Base-by-base conservation (phyloP, 306 rosid genomes). In the Dryas octopetala region DNA sequence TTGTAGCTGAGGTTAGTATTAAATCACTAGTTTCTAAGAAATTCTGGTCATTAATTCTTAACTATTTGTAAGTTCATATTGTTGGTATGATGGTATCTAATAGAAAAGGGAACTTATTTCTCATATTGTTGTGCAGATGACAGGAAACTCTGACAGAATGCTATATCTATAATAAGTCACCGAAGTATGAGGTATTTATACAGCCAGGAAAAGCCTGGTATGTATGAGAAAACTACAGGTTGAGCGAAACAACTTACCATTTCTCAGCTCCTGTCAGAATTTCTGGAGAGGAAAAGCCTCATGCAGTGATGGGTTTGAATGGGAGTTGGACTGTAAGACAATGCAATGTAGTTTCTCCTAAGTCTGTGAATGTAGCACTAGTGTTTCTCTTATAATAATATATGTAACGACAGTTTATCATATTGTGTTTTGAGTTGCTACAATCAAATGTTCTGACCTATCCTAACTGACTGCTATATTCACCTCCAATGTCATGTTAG, bases 1-100 rank as follows among this genome's bases (percentile, higher is more conserved):
- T 80, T 95, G 99, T 76, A 89, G 89, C 19, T 71, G 53, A 83
- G 88, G 96, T 86, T 76, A 74, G 54, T 13, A 55, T 40, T 10
- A 44, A 62, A 62, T 15, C 12, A 51, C 5, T 19, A 17, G 23
- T 32, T 44, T 58, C 9, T 46, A 9, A 44, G 0, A 2, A 17
- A 19, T 62, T 40, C 13, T 38, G 47, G 40, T 62, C 14, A 14
- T 41, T 7, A 43, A 41, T 40, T 41, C 47, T 4, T 59, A 23
- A 4, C 44, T 50, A 8, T 51, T 28, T 17, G 4, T 59, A 49
- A 59, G 12, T 15, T 19, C 13, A 7, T 72, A 46, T 43, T 55
- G 14, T 9, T 23, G 23, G 23, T 23, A 23, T 23, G 23, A 23
- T 43, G 28, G 19, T 14, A 12, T 49, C 43, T 26, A 4, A 17